Evolutionary conservation across 1,284 basidiomycete species (phyloP), one percentile per base, ranked within the genome.

Genomic region (Ustilago hordei): DNA sequence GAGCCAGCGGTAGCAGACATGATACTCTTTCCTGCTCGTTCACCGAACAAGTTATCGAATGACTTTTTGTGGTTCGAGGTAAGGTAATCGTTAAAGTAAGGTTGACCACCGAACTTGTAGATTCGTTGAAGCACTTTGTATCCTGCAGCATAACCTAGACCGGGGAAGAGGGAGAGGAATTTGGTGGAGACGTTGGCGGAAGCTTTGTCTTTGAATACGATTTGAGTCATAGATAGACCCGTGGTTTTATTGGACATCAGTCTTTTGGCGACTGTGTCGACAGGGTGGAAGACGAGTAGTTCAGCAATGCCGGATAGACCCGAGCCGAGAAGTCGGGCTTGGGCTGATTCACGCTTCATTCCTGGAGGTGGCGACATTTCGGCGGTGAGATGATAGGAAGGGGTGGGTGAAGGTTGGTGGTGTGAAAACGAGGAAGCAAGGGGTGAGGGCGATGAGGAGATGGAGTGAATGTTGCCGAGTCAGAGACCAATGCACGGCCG

Each of bases 81-180:
- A 85, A 99, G 91, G 85, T 95, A 87, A 88, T 98, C 95, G 87
- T 95, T 93, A 87, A 98, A 97, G 90, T 92, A 98, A 28, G 97
- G 96, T 88, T 99, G 96, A 1, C 96, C 97, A 71, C 97, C 96
- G 82, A 98, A 99, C 88, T 98, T 99, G 77, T 82, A 82, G 38
- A 86, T 79, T 31, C 85, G 74, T 77, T 86, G 85, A 19, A 86
- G 65, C 12, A 86, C 89, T 88, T 99, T 99, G 91, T 99, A 99
- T 0, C 82, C 79, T 1, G 84, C 96, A 4, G 96, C 97, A 86
- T 99, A 99, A 1, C 97, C 97, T 4, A 99, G 91, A 77, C 96
- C 96, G 34, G 97, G 96, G 89, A 99, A 99, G 45, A 99, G 90
- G 4, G 95, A 97, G 39, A 98, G 77, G 82, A 96, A 90, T 86